These are phyloP conservation scores for Botrytis elliptica DNA, from an alignment of 2,329 filamentous ascomycete genomes.

Conservation along the genomic window DNA sequence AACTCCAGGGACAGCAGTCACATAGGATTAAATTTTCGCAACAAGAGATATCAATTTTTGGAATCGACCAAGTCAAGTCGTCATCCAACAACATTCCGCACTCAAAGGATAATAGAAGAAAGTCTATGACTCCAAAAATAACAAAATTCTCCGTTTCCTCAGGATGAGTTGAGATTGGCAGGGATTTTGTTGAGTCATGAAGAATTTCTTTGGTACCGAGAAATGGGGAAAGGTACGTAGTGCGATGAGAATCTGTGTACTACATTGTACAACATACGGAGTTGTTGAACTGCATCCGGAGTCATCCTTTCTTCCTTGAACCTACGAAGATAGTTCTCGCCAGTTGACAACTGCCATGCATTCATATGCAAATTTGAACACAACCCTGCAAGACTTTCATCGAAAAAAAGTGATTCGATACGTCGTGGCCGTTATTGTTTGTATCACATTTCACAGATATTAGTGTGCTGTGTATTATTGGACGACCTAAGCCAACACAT, in stretches of 20 bases:
- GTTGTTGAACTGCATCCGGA: not conserved
- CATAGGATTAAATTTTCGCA: not conserved
- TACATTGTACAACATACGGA: not conserved
- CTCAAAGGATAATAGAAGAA: not conserved
- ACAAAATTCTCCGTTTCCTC: not conserved
- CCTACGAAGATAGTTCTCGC: slow-evolving; percentile 1
- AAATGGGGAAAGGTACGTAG: not conserved
- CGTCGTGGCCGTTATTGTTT: not conserved
- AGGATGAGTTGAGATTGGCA: not conserved
- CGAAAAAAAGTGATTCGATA: not conserved
- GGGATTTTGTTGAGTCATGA: not conserved
- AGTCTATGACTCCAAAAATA: not conserved
- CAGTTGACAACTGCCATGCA: not conserved
- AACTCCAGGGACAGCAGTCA: not conserved
- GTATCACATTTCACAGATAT: not conserved
- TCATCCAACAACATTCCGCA: not conserved
- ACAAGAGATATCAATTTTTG: not conserved
- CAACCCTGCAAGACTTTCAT: not conserved
- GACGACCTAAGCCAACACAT: slow-evolving; percentile 15
- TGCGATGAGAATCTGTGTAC: not conserved
- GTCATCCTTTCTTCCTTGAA: not conserved
- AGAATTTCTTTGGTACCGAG: not conserved
- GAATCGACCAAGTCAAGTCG: not conserved
- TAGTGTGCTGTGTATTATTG: slow-evolving; percentile 6
- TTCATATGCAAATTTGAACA: not conserved